Conservation (phyloP, 352 stramenopile genomes). For the Aphanomyces cochlioides region DNA sequence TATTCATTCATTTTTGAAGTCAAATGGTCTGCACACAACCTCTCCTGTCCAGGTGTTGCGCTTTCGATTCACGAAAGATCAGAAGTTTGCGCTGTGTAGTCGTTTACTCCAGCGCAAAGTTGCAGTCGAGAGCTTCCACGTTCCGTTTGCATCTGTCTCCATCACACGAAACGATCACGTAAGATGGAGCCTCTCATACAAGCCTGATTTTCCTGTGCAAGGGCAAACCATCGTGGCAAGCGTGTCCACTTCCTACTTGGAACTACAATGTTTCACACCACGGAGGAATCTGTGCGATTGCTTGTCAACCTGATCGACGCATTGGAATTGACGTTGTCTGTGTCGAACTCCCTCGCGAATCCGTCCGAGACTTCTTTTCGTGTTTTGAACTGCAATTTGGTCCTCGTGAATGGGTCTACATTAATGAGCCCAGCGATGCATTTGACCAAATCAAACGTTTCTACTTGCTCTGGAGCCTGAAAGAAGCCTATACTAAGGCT, state of each 20-base stretch:
- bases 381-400: constrained; percentile 62
- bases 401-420: constrained; percentile 53
- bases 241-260: constrained; percentile 38
- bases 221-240: constrained; percentile 63
- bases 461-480: constrained; percentile 72
- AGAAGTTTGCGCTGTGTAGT: constrained; percentile 58
- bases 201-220: constrained; percentile 29
- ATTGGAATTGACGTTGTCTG: constrained; percentile 73
- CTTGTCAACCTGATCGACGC: constrained; percentile 37
- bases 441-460: constrained; percentile 44
- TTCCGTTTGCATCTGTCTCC: constrained; percentile 39
- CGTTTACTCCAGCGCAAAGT: constrained; percentile 56
- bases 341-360: constrained; percentile 37
- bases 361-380: constrained; percentile 48
- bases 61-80: constrained; percentile 69
- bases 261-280: constrained; percentile 85
- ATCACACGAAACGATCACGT: constrained; percentile 62
- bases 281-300: constrained; percentile 62
- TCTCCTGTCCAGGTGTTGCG: constrained; percentile 39
- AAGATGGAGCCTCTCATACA: background rate
- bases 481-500: constrained; percentile 75
- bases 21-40: background rate
- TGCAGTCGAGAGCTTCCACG: constrained; percentile 40
- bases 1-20: background rate
- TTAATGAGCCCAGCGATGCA: constrained; percentile 35